These are phyloP conservation scores for Leishmania turanica DNA, from an alignment of 208 protist species.

Conservation along the genomic window DNA sequence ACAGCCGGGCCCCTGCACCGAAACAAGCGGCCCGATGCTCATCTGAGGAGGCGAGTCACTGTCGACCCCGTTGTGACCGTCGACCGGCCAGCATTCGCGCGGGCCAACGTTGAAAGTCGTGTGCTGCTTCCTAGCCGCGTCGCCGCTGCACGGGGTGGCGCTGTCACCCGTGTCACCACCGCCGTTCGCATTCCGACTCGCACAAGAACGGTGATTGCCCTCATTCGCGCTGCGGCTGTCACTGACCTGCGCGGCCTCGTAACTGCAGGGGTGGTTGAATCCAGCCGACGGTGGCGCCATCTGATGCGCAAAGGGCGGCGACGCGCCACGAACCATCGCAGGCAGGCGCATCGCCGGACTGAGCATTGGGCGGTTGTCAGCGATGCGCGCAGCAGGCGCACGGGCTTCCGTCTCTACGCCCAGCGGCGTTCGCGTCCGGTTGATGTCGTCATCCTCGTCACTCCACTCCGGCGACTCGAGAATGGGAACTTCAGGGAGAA, in stretches of 20 bases:
- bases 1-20: background rate
- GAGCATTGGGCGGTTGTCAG: background rate
- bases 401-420: background rate
- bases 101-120: background rate
- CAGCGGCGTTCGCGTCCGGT: background rate
- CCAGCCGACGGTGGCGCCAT: background rate
- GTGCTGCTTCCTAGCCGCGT: background rate
- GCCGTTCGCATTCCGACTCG: background rate
- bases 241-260: background rate
- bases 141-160: background rate
- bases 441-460: constrained; percentile 10
- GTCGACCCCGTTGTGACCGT: background rate
- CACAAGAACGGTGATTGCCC: background rate
- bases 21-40: background rate
- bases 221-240: background rate
- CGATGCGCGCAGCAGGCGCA: background rate
- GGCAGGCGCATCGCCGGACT: background rate
- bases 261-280: background rate
- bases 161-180: background rate
- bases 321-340: background rate
- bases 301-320: background rate
- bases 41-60: background rate
- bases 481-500: constrained; percentile 33
- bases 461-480: constrained; percentile 38
- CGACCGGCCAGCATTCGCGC: background rate